Base-by-base conservation (phyloP, 306 rosid species). In the Cyamopsis tetragonoloba region DNA sequence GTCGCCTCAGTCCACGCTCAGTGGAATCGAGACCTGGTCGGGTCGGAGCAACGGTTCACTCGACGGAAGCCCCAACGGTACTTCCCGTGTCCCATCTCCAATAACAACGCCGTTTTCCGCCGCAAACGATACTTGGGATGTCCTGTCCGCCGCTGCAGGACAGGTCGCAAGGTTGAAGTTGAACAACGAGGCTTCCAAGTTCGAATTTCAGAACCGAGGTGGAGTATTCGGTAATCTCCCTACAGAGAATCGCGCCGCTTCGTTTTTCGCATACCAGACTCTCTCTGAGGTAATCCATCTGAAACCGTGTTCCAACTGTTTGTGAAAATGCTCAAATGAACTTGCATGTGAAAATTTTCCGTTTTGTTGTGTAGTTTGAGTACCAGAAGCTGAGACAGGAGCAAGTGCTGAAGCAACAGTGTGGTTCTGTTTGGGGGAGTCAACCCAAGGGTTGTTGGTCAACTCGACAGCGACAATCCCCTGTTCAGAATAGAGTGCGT, bases 1-100 rank as follows among this genome's bases (percentile, higher is more conserved):
- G 11, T 93, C 99, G 2, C 99, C 97, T 0, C 92, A 90, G 86
- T 93, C 99, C 20, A 88, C 85, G 4, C 75, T 90, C 27, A 74
- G 81, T 11, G 92, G 99, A 65, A 74, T 86, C 47, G 95, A 90
- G 3, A 72, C 91, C 85, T 84, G 89, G 89, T 84, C 96, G 0
- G 80, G 77, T 63, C 74, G 84, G 8, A 81, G 91, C 4, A 60
- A 66, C 3, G 79, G 65, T 6, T 88, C 91, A 0, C 80, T 83
- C 18, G 87, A 89, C 3, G 92, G 87, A 18, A 92, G 98, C 62
- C 93, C 98, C 0, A 80, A 75, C 10, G 85, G 84, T 0, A 77
- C 86, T 0, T 83, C 97, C 1, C 96, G 77, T 30, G 86, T 84
- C 9, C 81, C 96, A 0, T 93, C 99, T 0, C 99, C 98, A 0